phyloP scores from a whole-genome alignment of 192 early-diverging fungal genomes.

The Chytriomyces hyalinus region DNA sequence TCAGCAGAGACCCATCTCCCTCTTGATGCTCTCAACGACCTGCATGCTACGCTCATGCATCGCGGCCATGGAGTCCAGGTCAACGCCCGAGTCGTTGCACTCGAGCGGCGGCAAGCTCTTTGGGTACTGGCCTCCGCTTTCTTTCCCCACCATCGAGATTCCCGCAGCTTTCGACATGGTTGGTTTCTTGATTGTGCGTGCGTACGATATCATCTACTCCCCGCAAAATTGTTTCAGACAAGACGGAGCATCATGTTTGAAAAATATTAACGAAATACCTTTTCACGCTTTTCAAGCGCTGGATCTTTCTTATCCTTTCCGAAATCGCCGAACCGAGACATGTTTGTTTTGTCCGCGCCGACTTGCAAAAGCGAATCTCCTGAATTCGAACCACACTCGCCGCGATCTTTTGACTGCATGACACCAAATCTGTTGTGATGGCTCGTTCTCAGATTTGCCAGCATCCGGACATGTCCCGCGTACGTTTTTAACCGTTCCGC shows the following conservation, averaged over 20 bases:
- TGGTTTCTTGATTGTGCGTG: constrained; percentile 22
- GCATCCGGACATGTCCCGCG: neutral
- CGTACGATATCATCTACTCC: constrained; percentile 22
- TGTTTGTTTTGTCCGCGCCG: no score
- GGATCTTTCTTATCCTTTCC: neutral
- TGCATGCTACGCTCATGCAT: constrained; percentile 8
- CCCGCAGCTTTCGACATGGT: constrained; percentile 14
- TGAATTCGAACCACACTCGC: no score
- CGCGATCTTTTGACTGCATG: no score
- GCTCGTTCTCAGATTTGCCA: neutral
- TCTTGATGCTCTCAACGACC: constrained; percentile 23
- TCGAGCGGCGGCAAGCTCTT: neutral
- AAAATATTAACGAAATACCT: neutral
- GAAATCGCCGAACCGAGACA: no score
- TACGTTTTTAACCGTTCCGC: neutral
- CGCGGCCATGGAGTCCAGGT: constrained; percentile 10
- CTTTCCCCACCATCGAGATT: neutral
- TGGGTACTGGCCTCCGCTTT: neutral
- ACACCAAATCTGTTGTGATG: no score
- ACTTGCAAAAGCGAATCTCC: no score
- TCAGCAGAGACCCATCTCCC: constrained; percentile 29
- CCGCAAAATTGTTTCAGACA: neutral
- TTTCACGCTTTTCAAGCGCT: constrained; percentile 7
- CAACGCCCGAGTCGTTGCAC: constrained; percentile 12
- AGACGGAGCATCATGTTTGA: neutral